Evolutionary conservation across 139 green algal genomes (phyloP).

Genomic region (Volvox reticuliferus): DNA sequence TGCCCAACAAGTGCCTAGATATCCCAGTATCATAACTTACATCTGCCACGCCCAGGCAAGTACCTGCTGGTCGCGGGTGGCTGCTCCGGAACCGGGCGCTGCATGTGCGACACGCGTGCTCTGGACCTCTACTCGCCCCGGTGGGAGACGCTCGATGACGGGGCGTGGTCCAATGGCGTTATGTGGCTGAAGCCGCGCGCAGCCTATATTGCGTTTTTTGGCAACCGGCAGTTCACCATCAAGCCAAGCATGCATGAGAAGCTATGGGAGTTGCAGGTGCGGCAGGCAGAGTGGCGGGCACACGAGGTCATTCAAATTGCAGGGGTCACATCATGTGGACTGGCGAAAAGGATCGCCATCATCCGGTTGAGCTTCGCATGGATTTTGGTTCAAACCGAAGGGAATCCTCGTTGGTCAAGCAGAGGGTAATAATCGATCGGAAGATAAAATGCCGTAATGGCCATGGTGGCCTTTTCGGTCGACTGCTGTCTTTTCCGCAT

Average conservation of each 20-base stretch:
- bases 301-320: too few relatives aligned
- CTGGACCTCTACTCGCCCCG: constrained; percentile 74
- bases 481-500: too few relatives aligned
- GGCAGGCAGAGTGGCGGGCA: not conserved
- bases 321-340: too few relatives aligned
- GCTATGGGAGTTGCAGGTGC: constrained; percentile 78
- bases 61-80: constrained; percentile 78
- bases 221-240: constrained; percentile 77
- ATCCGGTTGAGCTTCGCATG: too few relatives aligned
- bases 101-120: constrained; percentile 51
- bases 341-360: too few relatives aligned
- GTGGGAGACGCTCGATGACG: constrained; percentile 83
- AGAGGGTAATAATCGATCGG: too few relatives aligned
- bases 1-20: too few relatives aligned
- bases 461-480: too few relatives aligned
- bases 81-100: constrained; percentile 47
- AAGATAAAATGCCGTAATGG: too few relatives aligned
- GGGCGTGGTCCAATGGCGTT: constrained; percentile 59
- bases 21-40: not conserved
- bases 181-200: constrained; percentile 69
- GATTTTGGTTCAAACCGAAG: too few relatives aligned
- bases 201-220: constrained; percentile 70
- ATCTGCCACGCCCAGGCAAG: constrained; percentile 45
- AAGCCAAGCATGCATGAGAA: constrained; percentile 77
- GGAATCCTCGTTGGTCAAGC: too few relatives aligned